Percentiles rank a stretch among this genome's conserved stretches.
Evolutionary conservation across 164 flowering plant genomes (phyloP).

Genomic region (Nelumbo lutea): DNA sequence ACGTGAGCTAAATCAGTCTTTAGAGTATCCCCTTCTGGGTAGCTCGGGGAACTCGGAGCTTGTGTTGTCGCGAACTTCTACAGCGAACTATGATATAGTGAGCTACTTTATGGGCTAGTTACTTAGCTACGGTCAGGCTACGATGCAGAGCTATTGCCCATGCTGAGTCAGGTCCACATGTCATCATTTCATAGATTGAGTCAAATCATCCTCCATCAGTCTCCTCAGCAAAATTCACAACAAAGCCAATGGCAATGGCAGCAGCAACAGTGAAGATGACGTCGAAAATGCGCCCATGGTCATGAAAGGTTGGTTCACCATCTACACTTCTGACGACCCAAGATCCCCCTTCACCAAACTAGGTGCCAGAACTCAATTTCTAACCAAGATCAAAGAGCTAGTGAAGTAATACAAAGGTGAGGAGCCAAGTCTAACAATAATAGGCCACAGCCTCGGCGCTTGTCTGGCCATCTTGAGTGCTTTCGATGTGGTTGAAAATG

Average conservation of each 20-base stretch:
- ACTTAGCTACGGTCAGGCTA: too few species aligned
- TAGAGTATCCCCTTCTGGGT: too few species aligned
- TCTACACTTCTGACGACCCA: constrained; percentile 58
- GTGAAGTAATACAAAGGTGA: constrained; percentile 43
- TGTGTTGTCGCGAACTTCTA: too few species aligned
- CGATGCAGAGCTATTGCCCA: not conserved
- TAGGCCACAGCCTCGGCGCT: constrained; percentile 85
- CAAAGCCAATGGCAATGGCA: not conserved
- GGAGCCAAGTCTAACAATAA: constrained; percentile 39
- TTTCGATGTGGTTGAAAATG: constrained; percentile 61
- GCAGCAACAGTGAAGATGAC: constrained; percentile 12
- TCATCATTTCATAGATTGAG: too few species aligned
- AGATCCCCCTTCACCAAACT: constrained; percentile 54
- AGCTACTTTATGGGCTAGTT: too few species aligned
- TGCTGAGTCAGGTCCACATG: too few species aligned
- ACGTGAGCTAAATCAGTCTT: too few species aligned
- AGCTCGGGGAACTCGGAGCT: too few species aligned
- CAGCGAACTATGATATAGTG: too few species aligned
- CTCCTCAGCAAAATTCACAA: not conserved
- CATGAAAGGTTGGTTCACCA: constrained; percentile 68
- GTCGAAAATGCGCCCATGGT: constrained; percentile 39
- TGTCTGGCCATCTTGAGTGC: constrained; percentile 45
- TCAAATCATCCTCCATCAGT: too few species aligned
- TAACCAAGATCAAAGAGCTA: constrained; percentile 33
- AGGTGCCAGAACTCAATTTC: constrained; percentile 57